phyloP scores from a whole-genome alignment of 2,329 filamentous ascomycete species.

The Fulvia fulva region DNA sequence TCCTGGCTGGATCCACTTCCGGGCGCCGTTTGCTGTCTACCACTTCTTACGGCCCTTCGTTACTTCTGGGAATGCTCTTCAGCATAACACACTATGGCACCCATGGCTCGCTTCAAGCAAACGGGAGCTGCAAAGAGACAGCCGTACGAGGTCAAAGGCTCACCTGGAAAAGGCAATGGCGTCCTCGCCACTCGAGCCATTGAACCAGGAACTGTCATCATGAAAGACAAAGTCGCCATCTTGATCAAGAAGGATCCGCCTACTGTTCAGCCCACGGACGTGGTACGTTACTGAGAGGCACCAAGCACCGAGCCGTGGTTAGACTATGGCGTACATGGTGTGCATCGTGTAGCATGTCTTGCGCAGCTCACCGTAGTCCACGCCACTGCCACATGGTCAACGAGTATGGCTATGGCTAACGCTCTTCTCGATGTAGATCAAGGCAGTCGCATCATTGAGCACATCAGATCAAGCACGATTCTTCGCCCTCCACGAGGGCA shows the following conservation, averaged over 20 bases:
- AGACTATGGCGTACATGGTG: no score
- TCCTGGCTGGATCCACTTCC: not conserved
- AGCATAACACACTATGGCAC: not conserved
- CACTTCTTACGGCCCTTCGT: not conserved
- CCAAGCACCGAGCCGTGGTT: no score
- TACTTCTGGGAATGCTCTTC: not conserved
- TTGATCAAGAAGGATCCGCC: not conserved
- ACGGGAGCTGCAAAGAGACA: not conserved
- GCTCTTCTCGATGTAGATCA: no score
- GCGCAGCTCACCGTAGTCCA: no score
- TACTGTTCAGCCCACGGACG: not conserved
- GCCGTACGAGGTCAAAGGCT: constrained; percentile 2
- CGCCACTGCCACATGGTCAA: no score
- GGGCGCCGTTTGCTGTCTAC: not conserved
- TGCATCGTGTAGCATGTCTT: no score
- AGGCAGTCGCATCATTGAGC: constrained; percentile 2
- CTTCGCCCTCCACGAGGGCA: constrained; percentile 8
- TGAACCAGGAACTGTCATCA: constrained; percentile 4
- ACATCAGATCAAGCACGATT: constrained; percentile 1
- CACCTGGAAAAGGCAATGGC: constrained; percentile 9
- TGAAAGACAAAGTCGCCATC: constrained; percentile 1
- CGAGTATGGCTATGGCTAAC: no score
- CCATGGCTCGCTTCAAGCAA: not conserved
- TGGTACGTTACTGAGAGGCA: no score
- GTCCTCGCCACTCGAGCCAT: constrained; percentile 8